Conservation (phyloP, 129 eudicot species). For the Helichrysum umbraculigerum region DNA sequence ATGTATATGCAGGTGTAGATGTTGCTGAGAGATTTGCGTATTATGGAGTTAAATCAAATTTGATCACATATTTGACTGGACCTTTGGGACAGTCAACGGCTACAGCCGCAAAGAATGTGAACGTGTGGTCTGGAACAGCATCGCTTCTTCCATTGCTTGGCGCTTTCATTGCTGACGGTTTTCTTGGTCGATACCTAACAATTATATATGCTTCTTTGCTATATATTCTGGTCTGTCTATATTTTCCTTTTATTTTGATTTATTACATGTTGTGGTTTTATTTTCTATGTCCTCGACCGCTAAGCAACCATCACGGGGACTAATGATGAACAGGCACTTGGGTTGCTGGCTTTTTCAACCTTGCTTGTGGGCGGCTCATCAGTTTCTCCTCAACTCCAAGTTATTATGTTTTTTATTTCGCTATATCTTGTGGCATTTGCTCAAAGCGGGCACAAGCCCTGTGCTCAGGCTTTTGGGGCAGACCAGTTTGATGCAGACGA, state of each 20-base stretch:
- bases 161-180: conserved; percentile 70
- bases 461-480: conserved; percentile 72
- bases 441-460: conserved; percentile 66
- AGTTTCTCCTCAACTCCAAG: conserved; percentile 39
- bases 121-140: conserved; percentile 64
- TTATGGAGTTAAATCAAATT: conserved; percentile 53
- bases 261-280: background rate
- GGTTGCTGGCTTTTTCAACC: conserved; percentile 67
- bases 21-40: conserved; percentile 69
- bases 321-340: conserved; percentile 53
- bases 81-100: conserved; percentile 73
- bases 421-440: conserved; percentile 68
- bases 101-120: conserved; percentile 62
- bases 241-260: background rate
- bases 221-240: conserved; percentile 47
- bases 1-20: conserved; percentile 49
- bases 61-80: conserved; percentile 50
- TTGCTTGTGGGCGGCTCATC: conserved; percentile 22
- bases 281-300: background rate
- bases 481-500: conserved; percentile 71
- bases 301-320: background rate
- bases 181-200: conserved; percentile 59
- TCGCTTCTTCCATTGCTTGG: conserved; percentile 64
- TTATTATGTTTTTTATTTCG: conserved; percentile 44
- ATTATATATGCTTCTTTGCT: conserved; percentile 58